Evolutionary conservation across 1,284 basidiomycete species (phyloP).

Genomic region (Ceratobasidium sp.): DNA sequence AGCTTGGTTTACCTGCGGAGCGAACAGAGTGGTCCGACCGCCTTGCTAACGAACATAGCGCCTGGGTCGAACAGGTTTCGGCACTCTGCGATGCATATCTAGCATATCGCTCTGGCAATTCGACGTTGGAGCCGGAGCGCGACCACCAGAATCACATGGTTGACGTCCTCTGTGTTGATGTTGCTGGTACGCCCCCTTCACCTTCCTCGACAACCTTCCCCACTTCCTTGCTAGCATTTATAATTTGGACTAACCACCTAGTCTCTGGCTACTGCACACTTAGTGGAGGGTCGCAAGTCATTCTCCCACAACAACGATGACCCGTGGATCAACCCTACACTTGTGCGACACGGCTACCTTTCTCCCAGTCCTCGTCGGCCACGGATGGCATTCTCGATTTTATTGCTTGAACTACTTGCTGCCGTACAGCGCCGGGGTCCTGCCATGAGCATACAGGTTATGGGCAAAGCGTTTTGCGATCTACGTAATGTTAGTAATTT

Average conservation of each 20-base stretch:
- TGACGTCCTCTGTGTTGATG: not conserved
- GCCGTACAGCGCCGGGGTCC: slow-evolving; percentile 52
- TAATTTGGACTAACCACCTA: too few relatives aligned
- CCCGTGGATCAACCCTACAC: not conserved
- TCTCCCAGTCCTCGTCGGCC: slow-evolving; percentile 44
- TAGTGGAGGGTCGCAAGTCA: not conserved
- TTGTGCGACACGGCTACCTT: slow-evolving; percentile 3
- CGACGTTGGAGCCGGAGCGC: not conserved
- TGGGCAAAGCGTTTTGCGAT: slow-evolving; percentile 56
- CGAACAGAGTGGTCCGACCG: not conserved
- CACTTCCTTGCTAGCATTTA: not conserved
- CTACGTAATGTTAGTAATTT: slow-evolving; percentile 53
- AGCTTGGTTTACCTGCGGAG: not conserved
- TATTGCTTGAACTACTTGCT: slow-evolving; percentile 55
- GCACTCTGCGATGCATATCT: slow-evolving; percentile 9
- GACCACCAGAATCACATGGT: not conserved
- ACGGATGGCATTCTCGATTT: slow-evolving; percentile 54
- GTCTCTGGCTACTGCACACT: too few relatives aligned
- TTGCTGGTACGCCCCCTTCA: not conserved
- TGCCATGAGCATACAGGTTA: slow-evolving; percentile 57
- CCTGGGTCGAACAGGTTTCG: not conserved
- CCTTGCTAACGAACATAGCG: not conserved
- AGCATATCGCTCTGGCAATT: not conserved
- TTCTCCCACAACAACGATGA: not conserved
- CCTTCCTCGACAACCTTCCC: not conserved